Conservation (phyloP, 345 rosid genomes). For the Eucalyptus pauciflora region DNA sequence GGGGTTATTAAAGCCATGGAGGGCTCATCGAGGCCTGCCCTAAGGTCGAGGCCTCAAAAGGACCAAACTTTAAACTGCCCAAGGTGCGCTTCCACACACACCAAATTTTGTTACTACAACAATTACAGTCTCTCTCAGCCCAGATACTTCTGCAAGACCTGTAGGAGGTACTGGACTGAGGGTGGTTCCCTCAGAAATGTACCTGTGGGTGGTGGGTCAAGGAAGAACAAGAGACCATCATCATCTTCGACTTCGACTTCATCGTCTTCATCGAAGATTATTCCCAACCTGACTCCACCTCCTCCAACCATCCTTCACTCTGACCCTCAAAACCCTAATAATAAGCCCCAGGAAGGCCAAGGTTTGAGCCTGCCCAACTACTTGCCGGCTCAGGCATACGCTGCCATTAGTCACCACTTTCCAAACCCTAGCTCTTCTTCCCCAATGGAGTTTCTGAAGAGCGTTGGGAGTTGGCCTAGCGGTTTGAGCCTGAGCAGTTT, state of each 20-base stretch:
- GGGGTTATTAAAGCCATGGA: constrained; percentile 23
- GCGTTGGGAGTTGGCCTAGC: not conserved
- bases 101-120: constrained; percentile 54
- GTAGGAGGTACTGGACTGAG: constrained; percentile 55
- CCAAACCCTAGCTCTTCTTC: constrained; percentile 6
- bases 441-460: not conserved
- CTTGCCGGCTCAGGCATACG: not conserved
- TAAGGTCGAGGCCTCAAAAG: constrained; percentile 15
- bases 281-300: not conserved
- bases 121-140: constrained; percentile 56
- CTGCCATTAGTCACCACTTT: not conserved
- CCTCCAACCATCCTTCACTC: not conserved
- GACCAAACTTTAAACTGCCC: constrained; percentile 42
- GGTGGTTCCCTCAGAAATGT: constrained; percentile 52
- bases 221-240: constrained; percentile 38
- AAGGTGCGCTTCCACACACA: constrained; percentile 39
- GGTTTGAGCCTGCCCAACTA: constrained; percentile 24
- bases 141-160: constrained; percentile 45
- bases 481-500: constrained; percentile 8
- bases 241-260: not conserved
- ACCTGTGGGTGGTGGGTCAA: constrained; percentile 55
- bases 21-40: not conserved
- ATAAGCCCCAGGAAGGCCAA: constrained; percentile 10
- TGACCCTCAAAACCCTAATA: constrained; percentile 23
- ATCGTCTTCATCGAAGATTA: not conserved